A percentile compares a stretch with the other conserved stretches of the same genome.
These are phyloP conservation scores for Spergularia marina DNA, from an alignment of 148 eudicot species.

Conservation along the genomic window DNA sequence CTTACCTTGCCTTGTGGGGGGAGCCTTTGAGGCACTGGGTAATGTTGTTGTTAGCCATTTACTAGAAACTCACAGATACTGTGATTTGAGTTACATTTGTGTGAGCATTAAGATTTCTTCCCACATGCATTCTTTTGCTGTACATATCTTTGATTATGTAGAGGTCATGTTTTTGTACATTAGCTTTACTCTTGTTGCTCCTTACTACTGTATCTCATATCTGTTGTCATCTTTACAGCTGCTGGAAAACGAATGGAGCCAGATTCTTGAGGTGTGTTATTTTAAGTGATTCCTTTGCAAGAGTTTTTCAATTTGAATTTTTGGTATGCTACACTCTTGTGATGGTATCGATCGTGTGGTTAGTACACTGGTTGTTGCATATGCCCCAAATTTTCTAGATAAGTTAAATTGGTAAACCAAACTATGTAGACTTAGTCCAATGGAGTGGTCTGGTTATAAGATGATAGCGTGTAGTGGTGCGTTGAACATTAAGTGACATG, in stretches of 20 bases:
- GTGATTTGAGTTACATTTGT: neutral
- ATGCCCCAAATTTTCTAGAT: neutral
- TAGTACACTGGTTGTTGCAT: neutral
- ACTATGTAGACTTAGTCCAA: no score
- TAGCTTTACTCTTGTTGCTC: constrained; percentile 5
- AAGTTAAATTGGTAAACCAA: neutral
- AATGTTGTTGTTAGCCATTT: no score
- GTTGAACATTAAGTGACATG: constrained; percentile 2
- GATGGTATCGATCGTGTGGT: neutral
- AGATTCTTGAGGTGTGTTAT: constrained; percentile 58
- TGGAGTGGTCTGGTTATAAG: neutral
- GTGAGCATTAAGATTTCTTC: neutral
- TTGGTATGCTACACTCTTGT: neutral
- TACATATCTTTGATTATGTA: neutral
- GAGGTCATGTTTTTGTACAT: neutral
- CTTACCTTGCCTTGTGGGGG: no score
- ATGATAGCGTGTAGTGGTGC: constrained; percentile 1
- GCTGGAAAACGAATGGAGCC: constrained; percentile 59
- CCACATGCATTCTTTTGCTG: neutral
- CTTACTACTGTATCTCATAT: constrained; percentile 11
- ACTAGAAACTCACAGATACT: neutral
- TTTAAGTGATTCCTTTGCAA: no score
- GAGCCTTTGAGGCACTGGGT: no score
- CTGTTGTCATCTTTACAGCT: constrained; percentile 39
- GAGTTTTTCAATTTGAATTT: no score